Evolutionary conservation across 2,329 filamentous ascomycete genomes (phyloP), one percentile per base, ranked within the genome.

Genomic region (Volutella citrinella): DNA sequence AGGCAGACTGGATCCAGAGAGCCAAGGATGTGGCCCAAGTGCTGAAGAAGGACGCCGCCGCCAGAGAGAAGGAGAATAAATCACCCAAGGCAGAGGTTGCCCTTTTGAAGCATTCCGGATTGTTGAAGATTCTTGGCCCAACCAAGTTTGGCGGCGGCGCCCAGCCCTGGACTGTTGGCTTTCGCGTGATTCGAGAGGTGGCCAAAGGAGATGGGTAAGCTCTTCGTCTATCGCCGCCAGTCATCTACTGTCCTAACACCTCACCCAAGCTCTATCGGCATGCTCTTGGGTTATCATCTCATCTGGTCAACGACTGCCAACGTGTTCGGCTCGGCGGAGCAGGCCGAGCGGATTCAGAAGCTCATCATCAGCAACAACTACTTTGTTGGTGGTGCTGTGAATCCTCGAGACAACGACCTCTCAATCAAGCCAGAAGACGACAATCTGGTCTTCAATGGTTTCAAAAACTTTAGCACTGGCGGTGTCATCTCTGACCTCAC

Each of bases 401-500:
- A 84, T 43, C 79, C 78, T 1, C 71, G 80, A 5, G 78, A 84
- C 50, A 76, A 63, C 23, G 78, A 83, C 45, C 57, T 82, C 8
- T 72, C 66, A 19, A 78, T 81, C 40, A 75, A 65, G 0, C 56
- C 65, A 3, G 65, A 76, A 2, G 76, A 72, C 2, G 71, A 78
- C 5, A 59, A 69, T 4, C 54, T 83, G 11, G 53, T 79, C 3
- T 83, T 80, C 55, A 74, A 75, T 38, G 78, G 80, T 2, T 69
- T 67, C 56, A 84, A 84, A 55, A 67, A 74, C 57, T 84, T 84
- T 65, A 84, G 80, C 50, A 84, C 80, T 0, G 80, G 80, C 1
- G 80, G 79, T 17, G 78, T 82, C 0, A 66, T 84, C 3, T 82
- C 78, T 0, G 80, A 84, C 38, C 58, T 84, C 14, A 82, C 78